Evolutionary conservation across 805 yeast species (phyloP), one percentile per base, ranked within the genome.

Genomic region (Nakazawaea ernobii): DNA sequence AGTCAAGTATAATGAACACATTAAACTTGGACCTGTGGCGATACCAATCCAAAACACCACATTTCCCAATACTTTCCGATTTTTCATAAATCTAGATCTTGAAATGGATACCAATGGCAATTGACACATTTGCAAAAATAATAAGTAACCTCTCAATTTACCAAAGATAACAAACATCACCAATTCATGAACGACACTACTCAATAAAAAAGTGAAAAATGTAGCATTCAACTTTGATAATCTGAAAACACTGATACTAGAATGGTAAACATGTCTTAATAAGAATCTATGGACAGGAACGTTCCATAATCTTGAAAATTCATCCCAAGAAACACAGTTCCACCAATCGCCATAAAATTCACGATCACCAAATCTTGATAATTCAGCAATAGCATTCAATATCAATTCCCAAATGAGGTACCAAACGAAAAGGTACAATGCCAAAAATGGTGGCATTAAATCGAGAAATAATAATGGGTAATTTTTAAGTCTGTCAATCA

Each of bases 341-440:
- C 99, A 94, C 99, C 99, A 95, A 39, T 89, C 86, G 3, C 95
- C 92, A 60, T 95, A 94, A 64, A 94, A 94, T 54, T 86, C 86
- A 43, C 99, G 78, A 62, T 94, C 97, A 4, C 88, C 97, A 66
- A 83, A 95, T 45, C 74, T 60, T 13, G 96, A 83, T 35, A 92
- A 69, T 62, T 94, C 99, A 0, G 96, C 98, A 56, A 95, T 77
- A 24, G 86, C 84, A 59, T 91, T 92, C 56, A 91, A 70, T 43
- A 92, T 92, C 6, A 92, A 84, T 58, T 94, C 98, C 99, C 99
- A 95, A 52, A 95, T 94, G 52, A 94, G 69, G 61, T 86, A 91
- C 66, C 91, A 94, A 0, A 79, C 82, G 49, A 94, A 67, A 45
- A 94, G 57, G 61, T 90, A 92, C 63, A 85, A 77, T 46, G 82